Conservation (phyloP, 2,329 filamentous ascomycete species). For the Aspergillus melleus region DNA sequence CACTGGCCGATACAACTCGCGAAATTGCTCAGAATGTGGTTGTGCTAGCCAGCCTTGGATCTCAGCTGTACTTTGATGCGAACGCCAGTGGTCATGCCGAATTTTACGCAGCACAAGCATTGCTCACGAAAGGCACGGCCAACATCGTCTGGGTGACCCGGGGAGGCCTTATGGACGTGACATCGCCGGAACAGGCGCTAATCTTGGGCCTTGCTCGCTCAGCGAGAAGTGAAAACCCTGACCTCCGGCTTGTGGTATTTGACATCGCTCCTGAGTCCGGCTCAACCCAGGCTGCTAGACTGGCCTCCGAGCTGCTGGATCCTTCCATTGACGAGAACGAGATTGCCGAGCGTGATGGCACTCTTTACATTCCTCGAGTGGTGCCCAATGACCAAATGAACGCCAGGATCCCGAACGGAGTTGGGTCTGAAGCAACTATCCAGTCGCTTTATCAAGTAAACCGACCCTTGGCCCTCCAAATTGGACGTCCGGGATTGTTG, state of each 20-base stretch:
- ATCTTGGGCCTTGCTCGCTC: background rate
- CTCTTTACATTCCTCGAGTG: conserved; percentile 4
- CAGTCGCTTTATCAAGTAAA: background rate
- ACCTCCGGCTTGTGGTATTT: background rate
- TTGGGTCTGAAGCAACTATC: background rate
- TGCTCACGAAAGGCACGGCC: background rate
- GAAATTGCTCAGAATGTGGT: background rate
- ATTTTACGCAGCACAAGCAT: background rate
- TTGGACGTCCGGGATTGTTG: conserved; percentile 1
- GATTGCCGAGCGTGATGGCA: background rate
- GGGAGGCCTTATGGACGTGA: background rate
- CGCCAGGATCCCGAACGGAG: background rate
- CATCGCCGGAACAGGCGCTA: background rate
- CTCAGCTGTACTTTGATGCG: background rate
- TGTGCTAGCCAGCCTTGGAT: background rate
- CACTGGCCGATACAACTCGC: background rate
- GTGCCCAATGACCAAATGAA: conserved; percentile 2
- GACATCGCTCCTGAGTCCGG: background rate
- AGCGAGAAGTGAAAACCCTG: background rate
- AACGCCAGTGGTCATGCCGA: background rate
- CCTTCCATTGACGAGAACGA: background rate
- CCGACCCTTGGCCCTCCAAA: background rate
- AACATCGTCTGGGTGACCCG: background rate
- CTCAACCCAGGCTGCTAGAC: background rate
- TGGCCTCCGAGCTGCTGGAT: background rate